These are phyloP conservation scores for Blastomyces gilchristii DNA, from an alignment of 2,329 filamentous ascomycete species.

Conservation along the genomic window DNA sequence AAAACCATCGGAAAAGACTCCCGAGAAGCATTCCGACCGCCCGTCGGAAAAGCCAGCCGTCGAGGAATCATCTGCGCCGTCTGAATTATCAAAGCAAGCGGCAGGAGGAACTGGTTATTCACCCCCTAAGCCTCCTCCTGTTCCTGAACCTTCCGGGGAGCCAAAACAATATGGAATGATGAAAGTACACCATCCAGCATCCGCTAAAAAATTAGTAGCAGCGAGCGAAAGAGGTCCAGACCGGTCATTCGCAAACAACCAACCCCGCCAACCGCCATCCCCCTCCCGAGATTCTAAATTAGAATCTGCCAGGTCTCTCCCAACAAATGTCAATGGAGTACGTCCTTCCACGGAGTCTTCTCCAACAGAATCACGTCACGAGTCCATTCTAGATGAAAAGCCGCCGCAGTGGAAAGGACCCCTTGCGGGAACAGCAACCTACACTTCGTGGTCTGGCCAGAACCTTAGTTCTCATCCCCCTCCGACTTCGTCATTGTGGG, in stretches of 20 bases:
- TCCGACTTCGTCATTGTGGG: constrained; percentile 47
- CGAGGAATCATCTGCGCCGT: constrained; percentile 14
- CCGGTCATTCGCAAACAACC: constrained; percentile 21
- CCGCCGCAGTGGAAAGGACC: constrained; percentile 30
- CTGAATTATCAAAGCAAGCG: constrained; percentile 14
- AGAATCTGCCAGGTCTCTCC: constrained; percentile 18
- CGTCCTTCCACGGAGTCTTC: constrained; percentile 19
- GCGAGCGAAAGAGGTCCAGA: constrained; percentile 28
- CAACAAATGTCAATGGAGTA: constrained; percentile 22
- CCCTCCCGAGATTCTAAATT: constrained; percentile 24
- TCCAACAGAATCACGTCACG: constrained; percentile 17
- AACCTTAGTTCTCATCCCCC: constrained; percentile 28
- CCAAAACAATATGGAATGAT: constrained; percentile 53
- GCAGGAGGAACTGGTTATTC: constrained; percentile 33
- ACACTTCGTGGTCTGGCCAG: constrained; percentile 29
- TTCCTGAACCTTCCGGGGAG: constrained; percentile 47
- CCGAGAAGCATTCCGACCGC: constrained; percentile 12
- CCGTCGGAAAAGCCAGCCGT: constrained; percentile 6
- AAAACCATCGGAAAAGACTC: constrained; percentile 25
- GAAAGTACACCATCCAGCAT: constrained; percentile 49
- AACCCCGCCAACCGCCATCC: constrained; percentile 24
- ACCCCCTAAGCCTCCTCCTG: constrained; percentile 50
- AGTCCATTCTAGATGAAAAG: constrained; percentile 26
- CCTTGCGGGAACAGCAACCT: constrained; percentile 28
- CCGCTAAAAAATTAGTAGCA: constrained; percentile 38